These are phyloP conservation scores for Salix exigua DNA, from an alignment of 345 rosid species.

Conservation along the genomic window DNA sequence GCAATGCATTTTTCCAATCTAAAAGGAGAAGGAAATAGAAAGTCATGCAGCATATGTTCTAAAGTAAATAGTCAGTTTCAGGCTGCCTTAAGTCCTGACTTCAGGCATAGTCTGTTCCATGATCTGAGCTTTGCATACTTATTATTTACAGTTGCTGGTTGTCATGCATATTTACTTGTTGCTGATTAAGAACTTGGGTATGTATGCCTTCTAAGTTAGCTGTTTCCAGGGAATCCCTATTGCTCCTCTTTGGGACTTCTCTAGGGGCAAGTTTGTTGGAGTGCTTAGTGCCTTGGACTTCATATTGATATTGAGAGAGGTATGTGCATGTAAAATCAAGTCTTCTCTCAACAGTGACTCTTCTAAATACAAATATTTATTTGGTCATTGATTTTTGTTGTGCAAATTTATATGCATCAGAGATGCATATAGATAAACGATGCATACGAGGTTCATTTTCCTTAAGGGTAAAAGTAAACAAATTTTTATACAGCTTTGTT, in stretches of 20 bases:
- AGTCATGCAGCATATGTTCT: neutral
- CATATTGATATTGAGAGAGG: conserved; percentile 35
- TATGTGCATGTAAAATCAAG: conserved; percentile 4
- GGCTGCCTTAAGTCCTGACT: neutral
- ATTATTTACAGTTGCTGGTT: conserved; percentile 1
- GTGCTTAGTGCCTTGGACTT: conserved; percentile 32
- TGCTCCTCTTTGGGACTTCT: conserved; percentile 34
- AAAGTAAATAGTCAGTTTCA: neutral
- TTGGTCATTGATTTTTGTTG: neutral
- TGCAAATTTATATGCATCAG: neutral
- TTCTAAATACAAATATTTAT: neutral
- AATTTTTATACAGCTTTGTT: neutral
- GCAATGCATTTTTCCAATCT: neutral
- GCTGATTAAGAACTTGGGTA: conserved; percentile 23
- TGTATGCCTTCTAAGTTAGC: conserved; percentile 28
- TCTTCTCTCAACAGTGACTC: conserved; percentile 3
- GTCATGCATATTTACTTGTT: conserved; percentile 19
- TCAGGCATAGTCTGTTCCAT: neutral
- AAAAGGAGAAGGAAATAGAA: neutral
- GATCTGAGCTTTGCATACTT: neutral
- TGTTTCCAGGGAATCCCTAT: conserved; percentile 33
- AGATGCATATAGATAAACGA: neutral
- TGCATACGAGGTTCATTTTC: neutral
- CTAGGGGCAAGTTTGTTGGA: conserved; percentile 30
- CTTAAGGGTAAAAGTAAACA: neutral